Percentiles rank a stretch among this genome's conserved stretches.
phyloP scores from a whole-genome alignment of 2,329 filamentous ascomycete species.

The Exserohilum turcica region DNA sequence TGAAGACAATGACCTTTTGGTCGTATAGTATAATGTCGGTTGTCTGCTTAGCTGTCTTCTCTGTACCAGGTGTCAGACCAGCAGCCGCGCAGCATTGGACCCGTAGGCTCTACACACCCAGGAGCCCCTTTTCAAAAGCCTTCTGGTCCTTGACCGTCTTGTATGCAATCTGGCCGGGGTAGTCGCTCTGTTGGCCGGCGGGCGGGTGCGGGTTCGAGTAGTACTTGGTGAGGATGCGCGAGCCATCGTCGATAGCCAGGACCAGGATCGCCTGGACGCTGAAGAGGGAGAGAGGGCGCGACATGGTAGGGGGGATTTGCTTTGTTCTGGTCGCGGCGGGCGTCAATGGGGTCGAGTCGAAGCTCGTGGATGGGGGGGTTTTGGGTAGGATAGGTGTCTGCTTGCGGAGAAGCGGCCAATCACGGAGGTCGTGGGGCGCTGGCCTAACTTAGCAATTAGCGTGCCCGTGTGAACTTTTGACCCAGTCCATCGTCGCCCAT shows the following conservation, averaged over 20 bases:
- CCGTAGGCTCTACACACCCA: conserved; percentile 72
- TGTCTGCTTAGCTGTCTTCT: conserved; percentile 95
- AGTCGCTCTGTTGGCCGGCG: conserved; percentile 63
- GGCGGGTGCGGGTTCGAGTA: conserved; percentile 74
- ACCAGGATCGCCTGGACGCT: conserved; percentile 59
- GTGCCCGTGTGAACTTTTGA: conserved; percentile 18
- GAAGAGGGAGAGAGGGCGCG: conserved; percentile 61
- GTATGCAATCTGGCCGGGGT: conserved; percentile 76
- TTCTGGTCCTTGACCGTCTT: conserved; percentile 91
- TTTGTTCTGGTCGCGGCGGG: background rate
- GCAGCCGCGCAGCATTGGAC: conserved; percentile 58
- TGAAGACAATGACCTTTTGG: conserved; percentile 94
- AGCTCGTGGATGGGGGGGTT: conserved; percentile 21
- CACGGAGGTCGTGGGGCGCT: conserved; percentile 23
- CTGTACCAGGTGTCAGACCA: conserved; percentile 30
- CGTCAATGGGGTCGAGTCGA: conserved; percentile 13
- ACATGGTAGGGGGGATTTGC: conserved; percentile 45
- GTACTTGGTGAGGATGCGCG: conserved; percentile 93
- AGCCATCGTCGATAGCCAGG: conserved; percentile 78
- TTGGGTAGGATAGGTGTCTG: conserved; percentile 42
- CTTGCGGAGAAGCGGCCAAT: conserved; percentile 36
- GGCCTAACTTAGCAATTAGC: no score
- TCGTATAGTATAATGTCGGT: conserved; percentile 98
- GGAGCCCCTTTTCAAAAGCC: conserved; percentile 91
- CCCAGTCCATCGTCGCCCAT: background rate